A percentile compares a stretch with the other conserved stretches of the same genome.
Conservation (phyloP, 176 grass and related monocot species). For the Rhynchospora tenuis region DNA sequence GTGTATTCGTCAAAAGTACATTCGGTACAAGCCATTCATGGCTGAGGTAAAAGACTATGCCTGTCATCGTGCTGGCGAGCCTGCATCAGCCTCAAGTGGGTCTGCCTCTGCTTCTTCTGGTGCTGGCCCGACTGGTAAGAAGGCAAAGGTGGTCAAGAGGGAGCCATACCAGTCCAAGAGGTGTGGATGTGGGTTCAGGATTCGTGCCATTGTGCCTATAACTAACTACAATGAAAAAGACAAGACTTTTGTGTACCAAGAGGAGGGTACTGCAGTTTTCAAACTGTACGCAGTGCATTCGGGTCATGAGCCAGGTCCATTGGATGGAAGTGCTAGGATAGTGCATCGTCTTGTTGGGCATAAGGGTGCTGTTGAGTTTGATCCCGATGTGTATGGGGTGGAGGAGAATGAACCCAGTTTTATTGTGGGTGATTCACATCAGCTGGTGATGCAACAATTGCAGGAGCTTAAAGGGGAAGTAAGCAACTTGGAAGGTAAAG, state of each 20-base stretch:
- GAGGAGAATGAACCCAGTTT: slow-evolving; percentile 64
- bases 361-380: slow-evolving; percentile 75
- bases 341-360: slow-evolving; percentile 89
- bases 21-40: slow-evolving; percentile 97
- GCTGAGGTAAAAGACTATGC: slow-evolving; percentile 99
- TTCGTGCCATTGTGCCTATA: slow-evolving; percentile 94
- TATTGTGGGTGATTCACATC: slow-evolving; percentile 44
- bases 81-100: slow-evolving; percentile 39
- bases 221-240: slow-evolving; percentile 96
- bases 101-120: slow-evolving; percentile 28
- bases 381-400: slow-evolving; percentile 72
- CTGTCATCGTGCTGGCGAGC: slow-evolving; percentile 85
- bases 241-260: slow-evolving; percentile 91
- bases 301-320: slow-evolving; percentile 86
- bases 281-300: slow-evolving; percentile 94
- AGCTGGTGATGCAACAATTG: slow-evolving; percentile 63
- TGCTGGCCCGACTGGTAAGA: slow-evolving; percentile 41
- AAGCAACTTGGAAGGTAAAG: slow-evolving; percentile 54
- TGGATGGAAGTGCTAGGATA: slow-evolving; percentile 96
- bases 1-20: slow-evolving; percentile 98
- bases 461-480: slow-evolving; percentile 63
- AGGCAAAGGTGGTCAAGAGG: slow-evolving; percentile 65
- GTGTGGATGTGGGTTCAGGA: slow-evolving; percentile 96
- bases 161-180: slow-evolving; percentile 97
- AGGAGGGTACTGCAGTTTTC: slow-evolving; percentile 92